phyloP scores from a whole-genome alignment of 2,329 filamentous ascomycete genomes.

The Scedosporium dehoogii region DNA sequence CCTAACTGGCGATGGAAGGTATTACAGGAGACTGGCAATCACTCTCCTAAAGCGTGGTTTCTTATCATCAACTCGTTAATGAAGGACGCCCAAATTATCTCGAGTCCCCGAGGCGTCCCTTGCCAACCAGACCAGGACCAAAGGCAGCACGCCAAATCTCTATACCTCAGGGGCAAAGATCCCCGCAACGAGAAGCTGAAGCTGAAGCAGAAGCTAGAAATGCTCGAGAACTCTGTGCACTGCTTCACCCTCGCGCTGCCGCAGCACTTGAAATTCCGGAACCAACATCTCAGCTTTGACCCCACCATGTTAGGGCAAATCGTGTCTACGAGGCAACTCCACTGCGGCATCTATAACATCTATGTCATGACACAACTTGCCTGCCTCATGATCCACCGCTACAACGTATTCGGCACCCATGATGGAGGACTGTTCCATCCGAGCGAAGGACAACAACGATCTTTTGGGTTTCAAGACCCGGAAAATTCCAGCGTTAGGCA shows the following conservation, averaged over 20 bases:
- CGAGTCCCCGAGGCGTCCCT: constrained; percentile 16
- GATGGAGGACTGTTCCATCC: not conserved
- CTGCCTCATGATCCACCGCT: constrained; percentile 22
- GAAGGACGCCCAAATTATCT: constrained; percentile 24
- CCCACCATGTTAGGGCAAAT: constrained; percentile 5
- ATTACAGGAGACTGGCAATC: constrained; percentile 19
- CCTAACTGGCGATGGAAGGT: constrained; percentile 20
- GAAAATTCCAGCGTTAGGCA: constrained; percentile 8
- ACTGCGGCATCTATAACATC: constrained; percentile 21
- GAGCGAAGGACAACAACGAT: not conserved
- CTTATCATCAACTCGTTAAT: constrained; percentile 28
- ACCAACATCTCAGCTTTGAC: constrained; percentile 20
- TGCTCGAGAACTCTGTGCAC: constrained; percentile 20
- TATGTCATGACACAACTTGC: constrained; percentile 23
- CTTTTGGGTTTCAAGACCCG: not conserved
- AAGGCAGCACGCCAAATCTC: not conserved
- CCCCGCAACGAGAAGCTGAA: constrained; percentile 7
- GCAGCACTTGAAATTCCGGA: constrained; percentile 16
- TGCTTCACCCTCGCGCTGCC: constrained; percentile 21
- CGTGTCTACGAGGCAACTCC: constrained; percentile 14
- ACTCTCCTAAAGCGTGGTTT: constrained; percentile 26
- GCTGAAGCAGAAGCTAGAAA: constrained; percentile 16
- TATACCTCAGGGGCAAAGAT: not conserved
- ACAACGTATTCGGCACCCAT: constrained; percentile 17
- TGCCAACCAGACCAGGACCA: constrained; percentile 7